A percentile compares a stretch with the other conserved stretches of the same genome.
phyloP scores from a whole-genome alignment of 164 flowering plant species.

The Taxillus chinensis region DNA sequence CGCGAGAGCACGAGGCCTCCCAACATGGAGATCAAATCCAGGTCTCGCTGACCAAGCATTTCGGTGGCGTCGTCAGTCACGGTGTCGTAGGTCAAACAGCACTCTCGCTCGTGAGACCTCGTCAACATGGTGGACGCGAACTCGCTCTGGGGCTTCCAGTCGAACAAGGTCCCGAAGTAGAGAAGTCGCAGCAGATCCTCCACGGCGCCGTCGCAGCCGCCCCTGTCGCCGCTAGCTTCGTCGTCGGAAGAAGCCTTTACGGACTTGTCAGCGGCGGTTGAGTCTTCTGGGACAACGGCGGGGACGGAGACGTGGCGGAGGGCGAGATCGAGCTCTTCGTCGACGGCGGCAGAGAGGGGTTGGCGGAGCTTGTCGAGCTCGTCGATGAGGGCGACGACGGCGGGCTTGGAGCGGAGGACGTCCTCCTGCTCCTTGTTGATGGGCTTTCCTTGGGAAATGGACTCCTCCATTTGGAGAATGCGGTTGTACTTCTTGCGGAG shows the following conservation, averaged over 20 bases:
- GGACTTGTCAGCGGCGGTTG: background rate
- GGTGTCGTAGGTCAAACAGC: slow-evolving; percentile 88
- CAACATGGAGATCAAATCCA: slow-evolving; percentile 63
- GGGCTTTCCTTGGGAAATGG: slow-evolving; percentile 59
- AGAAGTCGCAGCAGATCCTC: slow-evolving; percentile 61
- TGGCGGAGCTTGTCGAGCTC: slow-evolving; percentile 85
- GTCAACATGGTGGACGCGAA: slow-evolving; percentile 68
- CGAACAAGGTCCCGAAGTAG: slow-evolving; percentile 79
- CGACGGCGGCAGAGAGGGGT: slow-evolving; percentile 58
- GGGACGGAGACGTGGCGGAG: slow-evolving; percentile 7
- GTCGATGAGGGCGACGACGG: slow-evolving; percentile 49
- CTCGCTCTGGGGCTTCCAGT: slow-evolving; percentile 68
- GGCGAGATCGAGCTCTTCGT: slow-evolving; percentile 52
- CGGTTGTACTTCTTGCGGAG: slow-evolving; percentile 77
- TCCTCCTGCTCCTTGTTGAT: slow-evolving; percentile 90
- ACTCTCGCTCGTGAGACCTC: slow-evolving; percentile 71
- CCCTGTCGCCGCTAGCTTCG: slow-evolving; percentile 2
- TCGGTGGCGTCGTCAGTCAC: slow-evolving; percentile 91
- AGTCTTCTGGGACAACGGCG: background rate
- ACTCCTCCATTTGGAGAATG: slow-evolving; percentile 73
- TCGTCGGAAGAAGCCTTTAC: background rate
- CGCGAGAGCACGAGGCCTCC: slow-evolving; percentile 59
- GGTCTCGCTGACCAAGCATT: slow-evolving; percentile 69
- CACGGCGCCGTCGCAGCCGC: slow-evolving; percentile 11
- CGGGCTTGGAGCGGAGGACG: slow-evolving; percentile 61